Evolutionary conservation across 208 protist genomes (phyloP), one percentile per base, ranked within the genome.

Genomic region (Naegleria lovaniensis): DNA sequence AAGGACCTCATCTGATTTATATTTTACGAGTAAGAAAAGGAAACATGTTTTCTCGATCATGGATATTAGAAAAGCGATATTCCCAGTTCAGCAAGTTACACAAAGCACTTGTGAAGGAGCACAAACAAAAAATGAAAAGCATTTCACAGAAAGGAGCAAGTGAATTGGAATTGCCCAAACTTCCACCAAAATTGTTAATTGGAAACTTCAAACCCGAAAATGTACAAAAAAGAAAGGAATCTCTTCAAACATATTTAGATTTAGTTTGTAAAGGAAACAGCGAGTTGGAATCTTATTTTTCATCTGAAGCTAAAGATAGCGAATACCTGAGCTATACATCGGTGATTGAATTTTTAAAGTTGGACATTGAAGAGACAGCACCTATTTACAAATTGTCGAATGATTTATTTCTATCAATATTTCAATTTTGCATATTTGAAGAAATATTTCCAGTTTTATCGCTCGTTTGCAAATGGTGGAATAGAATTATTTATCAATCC

Each of bases 371-470:
- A 36, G 6, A 79, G 36, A 79, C 1, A 25, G 7, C 16, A 36
- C 19, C 19, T 11, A 79, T 79, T 79, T 79, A 79, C 36, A 0
- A 36, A 79, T 36, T 79, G 9, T 13, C 16, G 6, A 79, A 79
- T 36, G 67, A 79, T 36, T 36, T 79, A 36, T 79, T 79, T 33
- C 2, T 79, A 9, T 36, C 6, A 36, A 79, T 79, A 36, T 79
- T 79, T 36, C 67, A 79, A 79, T 79, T 36, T 79, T 79, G 67
- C n/a, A 79, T 36, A 36, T 79, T 79, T 79, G 67, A 79, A 36
- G 67, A 79, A 79, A 79, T 79, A 79, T 79, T 79, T 79, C 67
- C 67, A 36, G n/a, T 36, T 36, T 79, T 79, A 79, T 19, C 29
- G 36, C 29, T 79, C 6, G 25, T 33, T 36, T 79, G 67, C n/a